phyloP scores from a whole-genome alignment of 129 eudicot species.

The Flaveria brownii region DNA sequence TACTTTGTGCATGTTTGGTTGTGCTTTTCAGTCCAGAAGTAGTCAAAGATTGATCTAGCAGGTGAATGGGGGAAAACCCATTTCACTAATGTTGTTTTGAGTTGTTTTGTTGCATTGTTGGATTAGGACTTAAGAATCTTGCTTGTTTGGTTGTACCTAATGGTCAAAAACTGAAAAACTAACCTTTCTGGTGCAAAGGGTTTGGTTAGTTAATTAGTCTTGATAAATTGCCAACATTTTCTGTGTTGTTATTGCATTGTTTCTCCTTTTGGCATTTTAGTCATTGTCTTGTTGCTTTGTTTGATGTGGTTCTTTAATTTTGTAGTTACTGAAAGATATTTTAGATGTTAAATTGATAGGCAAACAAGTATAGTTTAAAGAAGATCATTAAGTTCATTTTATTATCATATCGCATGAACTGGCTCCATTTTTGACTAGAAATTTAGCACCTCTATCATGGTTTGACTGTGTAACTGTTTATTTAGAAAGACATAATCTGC shows the following conservation, averaged over 20 bases:
- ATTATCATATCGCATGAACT: background rate
- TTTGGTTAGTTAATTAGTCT: constrained; percentile 1
- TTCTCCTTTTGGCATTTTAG: background rate
- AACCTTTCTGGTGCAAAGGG: background rate
- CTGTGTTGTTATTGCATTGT: background rate
- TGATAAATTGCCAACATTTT: constrained; percentile 10
- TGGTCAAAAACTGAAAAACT: constrained; percentile 9
- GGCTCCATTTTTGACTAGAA: constrained; percentile 14
- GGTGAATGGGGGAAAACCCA: no score
- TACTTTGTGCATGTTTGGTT: constrained; percentile 20
- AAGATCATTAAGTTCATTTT: background rate
- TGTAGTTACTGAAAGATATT: background rate
- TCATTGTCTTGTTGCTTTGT: background rate
- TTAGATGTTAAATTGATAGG: background rate
- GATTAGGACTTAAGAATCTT: background rate
- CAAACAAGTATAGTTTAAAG: background rate
- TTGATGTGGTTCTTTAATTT: background rate
- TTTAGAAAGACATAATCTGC: background rate
- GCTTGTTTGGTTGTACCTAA: constrained; percentile 20
- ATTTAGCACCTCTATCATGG: constrained; percentile 1
- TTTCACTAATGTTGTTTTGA: no score
- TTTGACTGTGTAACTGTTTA: background rate
- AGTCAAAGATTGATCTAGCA: background rate
- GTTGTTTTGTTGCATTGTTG: background rate
- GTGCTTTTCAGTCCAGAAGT: background rate